Conservation (phyloP, 768 basidiomycete genomes). For the Dictyophora rubrovolvata region DNA sequence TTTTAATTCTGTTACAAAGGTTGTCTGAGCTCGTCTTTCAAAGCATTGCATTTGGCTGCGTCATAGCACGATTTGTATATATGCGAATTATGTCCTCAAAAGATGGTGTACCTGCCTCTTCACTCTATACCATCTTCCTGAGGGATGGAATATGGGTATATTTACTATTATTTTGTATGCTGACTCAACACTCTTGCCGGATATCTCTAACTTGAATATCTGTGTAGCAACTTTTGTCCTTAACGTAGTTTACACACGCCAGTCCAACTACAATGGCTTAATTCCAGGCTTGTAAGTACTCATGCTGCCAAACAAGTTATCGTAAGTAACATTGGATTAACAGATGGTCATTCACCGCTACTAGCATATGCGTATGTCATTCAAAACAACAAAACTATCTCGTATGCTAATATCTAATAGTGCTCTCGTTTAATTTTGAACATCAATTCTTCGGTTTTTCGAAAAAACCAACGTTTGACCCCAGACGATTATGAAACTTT, state of each 20-base stretch:
- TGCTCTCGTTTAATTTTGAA: not conserved
- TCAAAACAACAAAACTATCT: not conserved
- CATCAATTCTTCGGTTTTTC: not conserved
- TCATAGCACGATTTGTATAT: not conserved
- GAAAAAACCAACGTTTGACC: not conserved
- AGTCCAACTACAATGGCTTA: not conserved
- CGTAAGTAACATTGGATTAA: not conserved
- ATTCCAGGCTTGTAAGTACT: not conserved
- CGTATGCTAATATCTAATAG: not conserved
- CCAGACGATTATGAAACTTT: not conserved
- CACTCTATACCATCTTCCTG: not conserved
- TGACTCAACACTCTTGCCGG: not conserved
- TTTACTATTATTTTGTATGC: not conserved
- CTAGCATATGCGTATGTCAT: not conserved
- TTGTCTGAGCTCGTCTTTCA: not conserved
- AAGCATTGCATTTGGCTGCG: not conserved
- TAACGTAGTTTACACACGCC: not conserved
- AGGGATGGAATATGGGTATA: not conserved
- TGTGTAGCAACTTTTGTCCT: not conserved
- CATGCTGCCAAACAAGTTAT: not conserved
- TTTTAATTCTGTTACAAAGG: not conserved
- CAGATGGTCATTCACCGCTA: not conserved
- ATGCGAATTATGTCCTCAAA: not conserved
- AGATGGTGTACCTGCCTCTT: not conserved
- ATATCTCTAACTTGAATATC: not conserved